phyloP scores from a whole-genome alignment of 2,329 filamentous ascomycete genomes.

The Epichloe amarillans region DNA sequence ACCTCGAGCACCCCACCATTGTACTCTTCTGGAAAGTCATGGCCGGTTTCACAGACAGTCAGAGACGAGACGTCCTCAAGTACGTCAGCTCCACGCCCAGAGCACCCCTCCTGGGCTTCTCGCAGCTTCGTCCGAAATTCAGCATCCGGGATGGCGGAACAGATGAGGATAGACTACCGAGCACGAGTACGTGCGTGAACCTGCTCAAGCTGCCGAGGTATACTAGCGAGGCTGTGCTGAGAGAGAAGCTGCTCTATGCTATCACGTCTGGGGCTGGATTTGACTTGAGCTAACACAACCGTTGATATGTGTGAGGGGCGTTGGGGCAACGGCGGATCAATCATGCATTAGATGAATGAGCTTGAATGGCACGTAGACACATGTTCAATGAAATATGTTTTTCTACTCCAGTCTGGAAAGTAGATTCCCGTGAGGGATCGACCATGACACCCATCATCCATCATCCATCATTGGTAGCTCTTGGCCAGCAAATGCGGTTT shows the following conservation, averaged over 20 bases:
- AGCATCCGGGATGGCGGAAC: conserved; percentile 66
- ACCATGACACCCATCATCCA: background rate
- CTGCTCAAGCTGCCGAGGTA: conserved; percentile 85
- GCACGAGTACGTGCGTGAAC: conserved; percentile 93
- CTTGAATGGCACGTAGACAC: background rate
- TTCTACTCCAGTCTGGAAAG: no score
- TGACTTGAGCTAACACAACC: conserved; percentile 48
- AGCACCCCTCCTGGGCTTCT: conserved; percentile 80
- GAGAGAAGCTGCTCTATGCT: conserved; percentile 77
- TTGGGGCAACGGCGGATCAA: background rate
- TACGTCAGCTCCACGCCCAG: conserved; percentile 92
- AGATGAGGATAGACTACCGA: conserved; percentile 62
- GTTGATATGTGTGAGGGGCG: background rate
- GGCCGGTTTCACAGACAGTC: conserved; percentile 57
- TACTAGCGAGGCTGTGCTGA: conserved; percentile 47
- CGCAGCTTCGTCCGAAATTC: conserved; percentile 71
- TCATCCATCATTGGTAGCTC: conserved; percentile 29
- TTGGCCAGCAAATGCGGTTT: conserved; percentile 50
- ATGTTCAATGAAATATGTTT: no score
- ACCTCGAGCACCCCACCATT: conserved; percentile 72
- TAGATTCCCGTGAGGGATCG: no score
- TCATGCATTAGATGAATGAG: conserved; percentile 4
- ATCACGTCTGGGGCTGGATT: conserved; percentile 86
- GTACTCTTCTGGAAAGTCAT: conserved; percentile 87
- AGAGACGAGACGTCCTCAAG: conserved; percentile 77